phyloP scores from a whole-genome alignment of 164 flowering plant genomes.

The Vitis cinerea region DNA sequence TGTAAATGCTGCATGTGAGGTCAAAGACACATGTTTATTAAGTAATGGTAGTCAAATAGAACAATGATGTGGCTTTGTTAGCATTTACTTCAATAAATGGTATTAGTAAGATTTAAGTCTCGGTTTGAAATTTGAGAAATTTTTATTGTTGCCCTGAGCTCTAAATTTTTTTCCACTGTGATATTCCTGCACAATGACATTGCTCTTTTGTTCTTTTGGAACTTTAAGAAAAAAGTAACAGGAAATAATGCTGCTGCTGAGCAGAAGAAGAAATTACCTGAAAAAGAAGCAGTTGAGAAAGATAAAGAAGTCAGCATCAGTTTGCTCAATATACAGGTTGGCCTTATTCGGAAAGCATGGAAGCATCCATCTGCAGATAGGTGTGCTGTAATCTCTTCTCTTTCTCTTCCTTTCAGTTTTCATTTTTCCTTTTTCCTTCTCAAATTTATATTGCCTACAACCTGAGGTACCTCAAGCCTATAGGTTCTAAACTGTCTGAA shows the following conservation, averaged over 20 bases:
- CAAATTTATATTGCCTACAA: neutral
- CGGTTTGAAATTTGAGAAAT: neutral
- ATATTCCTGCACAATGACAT: conserved; percentile 2
- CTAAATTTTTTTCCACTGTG: neutral
- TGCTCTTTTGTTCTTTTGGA: conserved; percentile 15
- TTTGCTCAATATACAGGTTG: conserved; percentile 85
- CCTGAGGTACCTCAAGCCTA: neutral
- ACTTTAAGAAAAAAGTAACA: conserved; percentile 36
- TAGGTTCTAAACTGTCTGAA: neutral
- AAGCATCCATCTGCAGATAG: conserved; percentile 99
- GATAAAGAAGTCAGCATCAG: conserved; percentile 70
- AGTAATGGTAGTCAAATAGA: too few species aligned
- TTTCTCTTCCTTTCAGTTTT: neutral
- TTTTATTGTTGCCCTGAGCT: neutral
- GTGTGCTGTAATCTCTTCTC: conserved; percentile 29
- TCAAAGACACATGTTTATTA: too few species aligned
- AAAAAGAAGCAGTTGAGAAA: conserved; percentile 52
- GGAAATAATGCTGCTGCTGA: conserved; percentile 38
- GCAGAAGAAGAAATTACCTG: conserved; percentile 59
- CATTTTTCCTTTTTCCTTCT: neutral
- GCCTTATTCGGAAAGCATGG: conserved; percentile 88
- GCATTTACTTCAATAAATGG: too few species aligned
- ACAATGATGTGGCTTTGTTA: too few species aligned
- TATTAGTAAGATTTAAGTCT: too few species aligned
- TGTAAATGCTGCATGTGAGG: too few species aligned